Percentiles rank a stretch among this genome's conserved stretches.
These are phyloP conservation scores for Ceriops decandra DNA, from an alignment of 345 rosid genomes.

Conservation along the genomic window DNA sequence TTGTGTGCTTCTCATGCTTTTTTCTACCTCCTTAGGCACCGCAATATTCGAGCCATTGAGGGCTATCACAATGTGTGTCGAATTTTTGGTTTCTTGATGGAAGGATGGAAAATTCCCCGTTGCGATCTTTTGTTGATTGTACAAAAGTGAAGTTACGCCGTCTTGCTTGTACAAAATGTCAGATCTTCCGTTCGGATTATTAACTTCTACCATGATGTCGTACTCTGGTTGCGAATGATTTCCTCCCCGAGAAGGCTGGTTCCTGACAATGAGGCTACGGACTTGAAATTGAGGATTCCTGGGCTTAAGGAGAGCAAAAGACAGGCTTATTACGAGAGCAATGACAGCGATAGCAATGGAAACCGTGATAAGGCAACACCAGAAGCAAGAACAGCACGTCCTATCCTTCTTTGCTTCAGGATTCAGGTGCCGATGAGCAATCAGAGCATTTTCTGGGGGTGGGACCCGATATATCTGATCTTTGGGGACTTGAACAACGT, in stretches of 20 bases:
- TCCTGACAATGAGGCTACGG: conserved; percentile 13
- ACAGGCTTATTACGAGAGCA: not conserved
- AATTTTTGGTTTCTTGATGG: conserved; percentile 3
- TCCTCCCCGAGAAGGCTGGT: not conserved
- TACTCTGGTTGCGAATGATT: conserved; percentile 8
- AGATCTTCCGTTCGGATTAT: conserved; percentile 21
- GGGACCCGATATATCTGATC: conserved; percentile 64
- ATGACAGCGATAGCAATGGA: not conserved
- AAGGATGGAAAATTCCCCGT: conserved; percentile 13
- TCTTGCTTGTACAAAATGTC: conserved; percentile 22
- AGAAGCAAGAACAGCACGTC: not conserved
- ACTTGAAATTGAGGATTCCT: conserved; percentile 17
- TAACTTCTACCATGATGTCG: conserved; percentile 6
- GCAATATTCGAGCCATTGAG: conserved; percentile 2
- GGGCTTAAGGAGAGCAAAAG: not conserved
- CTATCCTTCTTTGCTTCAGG: not conserved
- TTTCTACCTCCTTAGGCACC: conserved; percentile 2
- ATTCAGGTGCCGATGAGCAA: not conserved
- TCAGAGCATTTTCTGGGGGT: conserved; percentile 28
- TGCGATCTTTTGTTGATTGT: conserved; percentile 8
- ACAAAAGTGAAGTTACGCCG: conserved; percentile 16
- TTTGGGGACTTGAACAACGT: conserved; percentile 48
- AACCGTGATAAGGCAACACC: conserved; percentile 1
- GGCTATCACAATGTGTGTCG: not conserved
- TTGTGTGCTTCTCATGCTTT: not conserved